Percentiles rank a stretch among this genome's conserved stretches.
Evolutionary conservation across 768 basidiomycete genomes (phyloP).

Genomic region (Mycena venus): DNA sequence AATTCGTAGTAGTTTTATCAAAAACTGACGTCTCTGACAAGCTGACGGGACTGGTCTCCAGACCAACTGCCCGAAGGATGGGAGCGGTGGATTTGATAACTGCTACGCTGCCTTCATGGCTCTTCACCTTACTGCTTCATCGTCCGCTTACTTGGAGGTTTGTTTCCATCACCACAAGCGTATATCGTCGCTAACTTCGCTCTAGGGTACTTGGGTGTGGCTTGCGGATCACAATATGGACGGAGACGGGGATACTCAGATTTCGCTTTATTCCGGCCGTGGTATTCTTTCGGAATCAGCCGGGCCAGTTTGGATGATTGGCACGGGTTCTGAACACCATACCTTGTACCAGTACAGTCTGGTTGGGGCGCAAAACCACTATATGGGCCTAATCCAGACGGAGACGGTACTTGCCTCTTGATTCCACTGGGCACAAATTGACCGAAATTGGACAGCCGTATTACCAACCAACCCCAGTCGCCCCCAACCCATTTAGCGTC

Average conservation of each 20-base stretch:
- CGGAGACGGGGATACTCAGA: slow-evolving; percentile 57
- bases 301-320: slow-evolving; percentile 87
- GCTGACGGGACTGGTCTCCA: slow-evolving; percentile 70
- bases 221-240: slow-evolving; percentile 86
- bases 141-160: slow-evolving; percentile 80
- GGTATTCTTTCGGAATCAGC: slow-evolving; percentile 81
- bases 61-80: slow-evolving; percentile 58
- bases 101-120: slow-evolving; percentile 78
- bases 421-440: not conserved
- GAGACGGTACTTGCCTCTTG: slow-evolving; percentile 65
- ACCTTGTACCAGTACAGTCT: slow-evolving; percentile 60
- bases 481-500: slow-evolving; percentile 67
- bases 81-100: slow-evolving; percentile 52
- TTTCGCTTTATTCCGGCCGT: slow-evolving; percentile 76
- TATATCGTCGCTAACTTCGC: slow-evolving; percentile 45
- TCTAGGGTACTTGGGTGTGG: slow-evolving; percentile 86
- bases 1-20: not conserved
- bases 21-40: slow-evolving; percentile 30
- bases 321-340: slow-evolving; percentile 79
- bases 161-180: not conserved
- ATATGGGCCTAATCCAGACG: slow-evolving; percentile 57
- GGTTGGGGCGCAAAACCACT: slow-evolving; percentile 42
- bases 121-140: slow-evolving; percentile 67
- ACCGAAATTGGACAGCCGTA: slow-evolving; percentile 65
- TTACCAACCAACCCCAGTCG: slow-evolving; percentile 72